Percentiles rank a stretch among this genome's conserved stretches.
Evolutionary conservation across 2,329 filamentous ascomycete species (phyloP).

Genomic region (Talaromyces islandicus): DNA sequence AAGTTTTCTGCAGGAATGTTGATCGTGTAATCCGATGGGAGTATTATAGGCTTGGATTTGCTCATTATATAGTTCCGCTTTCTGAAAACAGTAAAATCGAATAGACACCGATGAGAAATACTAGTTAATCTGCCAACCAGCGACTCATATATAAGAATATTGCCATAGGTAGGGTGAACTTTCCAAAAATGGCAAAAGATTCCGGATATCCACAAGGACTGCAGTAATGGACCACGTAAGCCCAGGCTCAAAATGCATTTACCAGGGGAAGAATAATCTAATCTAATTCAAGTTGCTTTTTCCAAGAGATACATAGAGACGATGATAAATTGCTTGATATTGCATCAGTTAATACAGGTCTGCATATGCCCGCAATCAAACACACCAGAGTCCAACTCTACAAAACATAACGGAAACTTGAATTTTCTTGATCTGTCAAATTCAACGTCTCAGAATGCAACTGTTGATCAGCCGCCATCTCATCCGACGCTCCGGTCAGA

Average conservation of each 20-base stretch:
- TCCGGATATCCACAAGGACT: neutral
- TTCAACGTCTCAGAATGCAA: slow-evolving; percentile 26
- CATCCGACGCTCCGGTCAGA: slow-evolving; percentile 18
- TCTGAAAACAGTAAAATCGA: neutral
- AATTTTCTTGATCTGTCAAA: slow-evolving; percentile 30
- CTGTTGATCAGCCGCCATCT: slow-evolving; percentile 21
- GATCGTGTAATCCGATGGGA: neutral
- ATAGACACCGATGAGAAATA: neutral
- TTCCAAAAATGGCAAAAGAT: neutral
- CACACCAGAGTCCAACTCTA: slow-evolving; percentile 5
- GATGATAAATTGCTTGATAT: neutral
- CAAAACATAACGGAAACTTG: slow-evolving; percentile 29
- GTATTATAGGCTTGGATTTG: neutral
- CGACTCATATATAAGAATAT: neutral
- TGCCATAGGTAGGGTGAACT: neutral
- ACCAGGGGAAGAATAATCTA: neutral
- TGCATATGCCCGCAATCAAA: neutral
- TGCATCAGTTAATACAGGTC: neutral
- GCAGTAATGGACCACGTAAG: neutral
- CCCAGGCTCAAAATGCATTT: neutral
- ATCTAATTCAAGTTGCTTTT: too few relatives aligned
- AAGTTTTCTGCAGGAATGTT: neutral
- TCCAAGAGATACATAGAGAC: neutral
- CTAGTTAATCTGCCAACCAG: neutral
- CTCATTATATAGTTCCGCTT: neutral